Base-by-base conservation (phyloP, 345 rosid species). In the Viola odorata region DNA sequence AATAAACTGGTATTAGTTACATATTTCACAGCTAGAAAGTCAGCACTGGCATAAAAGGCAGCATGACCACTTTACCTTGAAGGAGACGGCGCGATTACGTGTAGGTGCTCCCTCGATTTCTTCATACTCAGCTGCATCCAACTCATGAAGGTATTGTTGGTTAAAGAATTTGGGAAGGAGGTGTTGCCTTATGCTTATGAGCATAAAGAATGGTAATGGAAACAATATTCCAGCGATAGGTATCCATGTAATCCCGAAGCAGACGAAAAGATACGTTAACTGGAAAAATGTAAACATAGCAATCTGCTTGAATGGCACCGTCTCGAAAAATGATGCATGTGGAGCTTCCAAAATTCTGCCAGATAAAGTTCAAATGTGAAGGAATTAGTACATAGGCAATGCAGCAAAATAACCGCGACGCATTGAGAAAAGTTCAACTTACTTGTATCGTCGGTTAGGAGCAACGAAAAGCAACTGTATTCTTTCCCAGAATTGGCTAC, bases 61-160 rank as follows among this genome's bases (percentile, higher is more conserved):
- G 45, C 3, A n/a, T 40, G 37, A 38, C 11, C 4, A 11, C 37
- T 8, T 2, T 49, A 66, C 70, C 57, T 9, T 41, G 44, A 32
- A 44, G n/a, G 63, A 50, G 50, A 66, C 3, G 23, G 54, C 4
- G n/a, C 57, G 51, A 4, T 5, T 17, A 6, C 49, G 63, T 39
- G 8, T 13, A 12, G 57, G 51, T 52, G 61, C 69, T 42, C 75
- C 82, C 6, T 64, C 74, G 13, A 81, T 62, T 69, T 85, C 85
- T 64, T 83, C 91, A 32, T 85, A 83, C 53, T 80, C 91, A 11
- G 83, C 78, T n/a, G 83, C 86, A 67, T 83, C 91, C 61, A 85
- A 50, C 64, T 79, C 79, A 7, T 66, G 81, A 57, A 85, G 86
- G 58, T 79, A 8, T 50, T 52, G 50, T 0, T 68, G 71, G 16